A percentile compares a stretch with the other conserved stretches of the same genome.
phyloP scores from a whole-genome alignment of 2,329 filamentous ascomycete species.

The Penicillium hordei region DNA sequence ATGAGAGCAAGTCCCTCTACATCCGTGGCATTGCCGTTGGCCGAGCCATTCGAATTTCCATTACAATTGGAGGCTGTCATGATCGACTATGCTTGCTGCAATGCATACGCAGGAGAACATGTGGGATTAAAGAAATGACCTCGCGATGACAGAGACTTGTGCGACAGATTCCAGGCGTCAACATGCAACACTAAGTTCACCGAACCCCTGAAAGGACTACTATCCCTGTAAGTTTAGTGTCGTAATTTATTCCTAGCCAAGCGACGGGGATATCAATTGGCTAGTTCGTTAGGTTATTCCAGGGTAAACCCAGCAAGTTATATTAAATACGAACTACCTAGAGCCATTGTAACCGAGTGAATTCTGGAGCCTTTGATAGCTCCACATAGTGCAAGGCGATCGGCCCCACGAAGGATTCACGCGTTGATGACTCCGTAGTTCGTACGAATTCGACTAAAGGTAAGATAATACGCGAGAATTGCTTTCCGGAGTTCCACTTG shows the following conservation, averaged over 20 bases:
- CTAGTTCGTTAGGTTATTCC: background rate
- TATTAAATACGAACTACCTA: background rate
- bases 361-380: background rate
- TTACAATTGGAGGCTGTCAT: background rate
- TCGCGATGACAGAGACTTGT: background rate
- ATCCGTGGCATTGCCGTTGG: background rate
- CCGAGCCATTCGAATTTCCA: background rate
- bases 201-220: background rate
- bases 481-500: background rate
- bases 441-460: background rate
- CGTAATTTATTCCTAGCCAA: background rate
- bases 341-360: background rate
- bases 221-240: background rate
- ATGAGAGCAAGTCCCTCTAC: slow-evolving; percentile 3
- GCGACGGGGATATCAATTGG: background rate
- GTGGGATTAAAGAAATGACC: background rate
- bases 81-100: background rate
- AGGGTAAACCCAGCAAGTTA: background rate
- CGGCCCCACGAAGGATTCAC: background rate
- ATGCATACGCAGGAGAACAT: background rate
- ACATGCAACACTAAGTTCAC: background rate
- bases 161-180: background rate
- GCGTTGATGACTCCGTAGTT: background rate
- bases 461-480: background rate
- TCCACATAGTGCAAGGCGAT: background rate